Evolutionary conservation across 83 land plant genomes (phyloP).

Genomic region (Thuja plicata): DNA sequence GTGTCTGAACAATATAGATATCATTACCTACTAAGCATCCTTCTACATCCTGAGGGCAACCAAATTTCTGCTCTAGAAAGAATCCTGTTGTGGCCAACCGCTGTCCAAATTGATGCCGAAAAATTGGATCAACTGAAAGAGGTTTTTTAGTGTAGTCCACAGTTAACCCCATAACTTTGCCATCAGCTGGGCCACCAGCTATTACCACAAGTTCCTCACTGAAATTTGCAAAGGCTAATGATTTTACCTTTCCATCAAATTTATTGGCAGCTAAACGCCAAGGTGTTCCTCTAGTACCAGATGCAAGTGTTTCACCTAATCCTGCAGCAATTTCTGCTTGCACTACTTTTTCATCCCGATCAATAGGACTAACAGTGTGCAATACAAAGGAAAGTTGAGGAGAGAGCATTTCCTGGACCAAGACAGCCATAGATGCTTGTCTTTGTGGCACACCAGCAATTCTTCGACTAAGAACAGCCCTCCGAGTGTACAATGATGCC

Average conservation of each 20-base stretch:
- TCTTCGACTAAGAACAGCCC: conserved; percentile 90
- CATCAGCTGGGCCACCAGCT: conserved; percentile 71
- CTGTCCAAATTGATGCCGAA: conserved; percentile 67
- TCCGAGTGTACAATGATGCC: conserved; percentile 94
- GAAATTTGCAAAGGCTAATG: conserved; percentile 90
- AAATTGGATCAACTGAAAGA: conserved; percentile 55
- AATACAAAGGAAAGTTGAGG: conserved; percentile 93
- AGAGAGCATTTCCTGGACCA: conserved; percentile 91
- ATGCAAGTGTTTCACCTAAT: conserved; percentile 93
- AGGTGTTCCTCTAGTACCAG: conserved; percentile 92
- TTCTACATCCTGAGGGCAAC: conserved; percentile 90
- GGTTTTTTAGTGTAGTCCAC: conserved; percentile 88
- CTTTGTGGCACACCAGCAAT: conserved; percentile 82
- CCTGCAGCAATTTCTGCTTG: conserved; percentile 94
- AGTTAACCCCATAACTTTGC: conserved; percentile 48
- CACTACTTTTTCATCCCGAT: conserved; percentile 54
- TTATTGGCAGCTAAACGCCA: conserved; percentile 84
- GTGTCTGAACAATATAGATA: conserved; percentile 88
- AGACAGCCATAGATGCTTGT: conserved; percentile 88
- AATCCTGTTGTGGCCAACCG: conserved; percentile 71
- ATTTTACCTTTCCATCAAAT: conserved; percentile 70
- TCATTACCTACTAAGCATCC: conserved; percentile 91
- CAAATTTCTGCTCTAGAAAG: conserved; percentile 85
- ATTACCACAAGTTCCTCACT: conserved; percentile 84
- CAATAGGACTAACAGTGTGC: conserved; percentile 88